Evolutionary conservation across 305 asterid species (phyloP).

Genomic region (Solanum aculeatissimum): DNA sequence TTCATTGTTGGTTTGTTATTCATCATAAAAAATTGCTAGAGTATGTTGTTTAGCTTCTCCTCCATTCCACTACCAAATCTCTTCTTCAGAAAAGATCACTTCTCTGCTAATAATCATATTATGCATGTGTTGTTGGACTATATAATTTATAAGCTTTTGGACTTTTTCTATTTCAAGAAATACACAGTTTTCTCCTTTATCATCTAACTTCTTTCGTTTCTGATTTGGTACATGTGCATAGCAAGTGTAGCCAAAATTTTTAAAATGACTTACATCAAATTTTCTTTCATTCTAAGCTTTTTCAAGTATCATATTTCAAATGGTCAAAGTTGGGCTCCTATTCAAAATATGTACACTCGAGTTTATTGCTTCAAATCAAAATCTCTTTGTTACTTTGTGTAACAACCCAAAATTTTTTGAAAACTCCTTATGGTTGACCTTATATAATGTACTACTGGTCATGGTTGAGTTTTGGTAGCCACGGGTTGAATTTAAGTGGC

Average conservation of each 20-base stretch:
- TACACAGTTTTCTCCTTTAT: background rate
- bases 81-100: background rate
- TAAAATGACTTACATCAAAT: background rate
- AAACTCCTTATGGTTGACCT: no score
- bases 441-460: no score
- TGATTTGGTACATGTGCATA: background rate
- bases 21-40: background rate
- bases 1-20: background rate
- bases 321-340: background rate
- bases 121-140: background rate
- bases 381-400: no score
- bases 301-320: background rate
- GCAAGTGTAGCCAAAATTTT: background rate
- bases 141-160: background rate
- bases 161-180: background rate
- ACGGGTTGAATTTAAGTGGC: no score
- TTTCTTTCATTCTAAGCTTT: background rate
- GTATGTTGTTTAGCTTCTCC: background rate
- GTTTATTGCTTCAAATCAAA: background rate
- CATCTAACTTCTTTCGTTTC: background rate
- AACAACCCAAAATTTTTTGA: no score
- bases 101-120: background rate
- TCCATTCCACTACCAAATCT: background rate
- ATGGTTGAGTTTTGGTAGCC: no score
- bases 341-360: background rate